Evolutionary conservation across 805 yeast species (phyloP), one percentile per base, ranked within the genome.

Genomic region (Candida golubevii): DNA sequence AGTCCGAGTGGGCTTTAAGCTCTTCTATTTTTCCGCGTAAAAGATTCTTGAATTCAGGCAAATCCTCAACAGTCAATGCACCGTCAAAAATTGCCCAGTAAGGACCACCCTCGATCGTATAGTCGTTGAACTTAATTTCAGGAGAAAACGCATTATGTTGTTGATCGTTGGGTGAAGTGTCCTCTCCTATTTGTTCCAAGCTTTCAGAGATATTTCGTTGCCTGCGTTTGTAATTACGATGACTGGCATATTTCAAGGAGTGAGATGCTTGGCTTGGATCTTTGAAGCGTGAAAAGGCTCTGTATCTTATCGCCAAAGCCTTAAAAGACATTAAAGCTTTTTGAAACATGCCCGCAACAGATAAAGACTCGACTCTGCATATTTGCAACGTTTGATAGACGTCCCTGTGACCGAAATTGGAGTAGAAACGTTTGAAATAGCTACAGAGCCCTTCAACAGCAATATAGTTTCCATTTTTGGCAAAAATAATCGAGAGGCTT

Each of bases 371-470:
- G 18, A 70, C 65, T 14, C 58, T 43, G 3, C 59, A 47, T 2
- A 66, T 53, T 14, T 50, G 47, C 14, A 71, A 49, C 2, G 61
- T 37, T 44, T 63, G 63, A 49, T 59, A 69, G 2, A 58, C 57
- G 6, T 36, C 43, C 33, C 57, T 46, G 49, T 69, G 67, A 27
- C 65, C 60, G 14, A 55, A 46, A 38, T 60, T 59, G 1, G 73
- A 69, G 52, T 66, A 71, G 45, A 61, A 70, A 31, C 71, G 52
- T 49, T 63, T 64, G 54, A 69, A 69, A 46, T 71, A 71, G 12
- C 47, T 51, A 1, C 60, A 38, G 14, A 69, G 38, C 0, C 73
- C 73, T 12, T 59, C 47, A 4, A 69, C 53, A 32, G 63, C 54
- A 8, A 46, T 44, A 1, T 56, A 49, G 41, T 63, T 65, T 9